Evolutionary conservation across 305 asterid genomes (phyloP).

Genomic region (Stenogyne calaminthoides): DNA sequence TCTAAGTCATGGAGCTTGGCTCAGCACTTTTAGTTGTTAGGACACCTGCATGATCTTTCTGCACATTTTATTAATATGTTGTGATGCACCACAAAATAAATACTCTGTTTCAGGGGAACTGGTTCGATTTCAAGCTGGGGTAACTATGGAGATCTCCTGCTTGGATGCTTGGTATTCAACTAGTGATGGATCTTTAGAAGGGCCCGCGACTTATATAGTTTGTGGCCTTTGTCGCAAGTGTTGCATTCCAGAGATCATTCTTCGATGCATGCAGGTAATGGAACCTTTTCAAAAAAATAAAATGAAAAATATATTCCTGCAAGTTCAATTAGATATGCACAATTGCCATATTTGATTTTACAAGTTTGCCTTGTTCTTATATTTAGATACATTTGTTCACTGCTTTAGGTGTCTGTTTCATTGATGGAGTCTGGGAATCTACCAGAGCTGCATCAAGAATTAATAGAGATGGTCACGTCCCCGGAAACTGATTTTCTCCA

Average conservation of each 20-base stretch:
- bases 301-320: background rate
- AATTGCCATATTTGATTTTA: background rate
- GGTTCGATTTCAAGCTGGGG: conserved; percentile 85
- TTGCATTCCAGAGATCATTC: conserved; percentile 92
- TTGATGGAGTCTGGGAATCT: conserved; percentile 71
- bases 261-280: conserved; percentile 93
- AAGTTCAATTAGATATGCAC: background rate
- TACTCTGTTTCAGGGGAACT: conserved; percentile 70
- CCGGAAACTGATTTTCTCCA: conserved; percentile 76
- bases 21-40: background rate
- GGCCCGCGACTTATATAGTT: conserved; percentile 81
- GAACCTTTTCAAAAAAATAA: background rate
- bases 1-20: background rate
- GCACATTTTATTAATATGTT: conserved; percentile 8
- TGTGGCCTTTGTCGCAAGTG: conserved; percentile 98
- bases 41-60: conserved; percentile 9
- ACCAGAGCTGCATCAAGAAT: conserved; percentile 68
- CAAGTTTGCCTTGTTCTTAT: background rate
- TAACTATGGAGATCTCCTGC: conserved; percentile 86
- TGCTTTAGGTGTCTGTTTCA: conserved; percentile 74
- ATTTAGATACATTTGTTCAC: conserved; percentile 13
- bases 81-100: conserved; percentile 18
- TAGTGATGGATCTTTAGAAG: conserved; percentile 70
- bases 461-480: conserved; percentile 73
- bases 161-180: conserved; percentile 96